Percentiles rank a stretch among this genome's conserved stretches.
Evolutionary conservation across 2,329 filamentous ascomycete genomes (phyloP).

Genomic region (Sporothrix phasma): DNA sequence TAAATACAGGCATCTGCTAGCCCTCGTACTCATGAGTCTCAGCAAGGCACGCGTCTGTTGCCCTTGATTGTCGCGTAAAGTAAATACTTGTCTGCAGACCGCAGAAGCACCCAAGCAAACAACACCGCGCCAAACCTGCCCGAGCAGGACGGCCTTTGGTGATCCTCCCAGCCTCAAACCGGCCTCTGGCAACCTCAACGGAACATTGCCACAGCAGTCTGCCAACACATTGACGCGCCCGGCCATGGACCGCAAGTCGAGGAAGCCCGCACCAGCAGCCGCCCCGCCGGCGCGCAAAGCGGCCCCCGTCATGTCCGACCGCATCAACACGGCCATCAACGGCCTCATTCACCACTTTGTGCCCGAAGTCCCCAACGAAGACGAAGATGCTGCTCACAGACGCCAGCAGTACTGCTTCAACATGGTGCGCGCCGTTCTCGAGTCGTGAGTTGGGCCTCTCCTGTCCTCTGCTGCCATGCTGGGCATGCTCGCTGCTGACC

Average conservation of each 20-base stretch:
- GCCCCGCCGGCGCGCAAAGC: constrained; percentile 28
- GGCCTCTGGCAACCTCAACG: background rate
- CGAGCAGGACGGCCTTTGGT: background rate
- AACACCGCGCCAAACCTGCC: constrained; percentile 2
- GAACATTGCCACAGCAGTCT: background rate
- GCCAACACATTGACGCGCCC: background rate
- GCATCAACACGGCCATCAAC: constrained; percentile 69
- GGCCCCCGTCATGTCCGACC: constrained; percentile 50
- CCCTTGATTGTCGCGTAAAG: constrained; percentile 13
- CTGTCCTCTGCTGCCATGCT: background rate
- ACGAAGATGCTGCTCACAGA: constrained; percentile 57
- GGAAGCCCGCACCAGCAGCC: constrained; percentile 10
- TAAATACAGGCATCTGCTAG: background rate
- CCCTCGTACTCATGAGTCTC: background rate
- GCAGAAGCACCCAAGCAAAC: background rate
- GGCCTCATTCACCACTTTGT: constrained; percentile 68
- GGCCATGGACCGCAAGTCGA: constrained; percentile 14
- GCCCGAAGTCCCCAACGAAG: constrained; percentile 54
- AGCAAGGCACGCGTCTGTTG: constrained; percentile 12
- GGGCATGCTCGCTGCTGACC: background rate
- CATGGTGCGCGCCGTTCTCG: constrained; percentile 41
- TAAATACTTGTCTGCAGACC: background rate
- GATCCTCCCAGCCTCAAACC: background rate
- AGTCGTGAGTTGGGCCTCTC: constrained; percentile 33
- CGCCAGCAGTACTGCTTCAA: constrained; percentile 54